Base-by-base conservation (phyloP, 148 eudicot genomes). In the Silene uniflora region DNA sequence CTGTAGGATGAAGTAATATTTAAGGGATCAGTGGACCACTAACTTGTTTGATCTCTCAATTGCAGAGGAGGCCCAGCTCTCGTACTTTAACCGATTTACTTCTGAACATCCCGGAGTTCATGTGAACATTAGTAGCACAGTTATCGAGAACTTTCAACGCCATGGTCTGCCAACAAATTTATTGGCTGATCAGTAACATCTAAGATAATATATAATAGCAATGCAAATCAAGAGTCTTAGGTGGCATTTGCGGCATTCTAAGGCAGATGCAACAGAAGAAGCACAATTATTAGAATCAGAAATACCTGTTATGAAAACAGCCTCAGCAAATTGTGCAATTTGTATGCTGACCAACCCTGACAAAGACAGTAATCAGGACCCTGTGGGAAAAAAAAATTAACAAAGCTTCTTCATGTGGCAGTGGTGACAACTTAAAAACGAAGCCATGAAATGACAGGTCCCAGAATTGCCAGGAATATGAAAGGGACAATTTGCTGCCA, bases 341-440 rank as follows among this genome's bases (percentile, higher is more conserved):
- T 92, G 74, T 69, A 95, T 92, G 70, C 98, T 96, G 65, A 89
- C 97, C 87, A 95, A 85, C 77, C 98, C 98, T 95, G 91, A 74
- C 64, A 89, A 81, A 75, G 71, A 82, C 62, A 75, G 72, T 66
- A 58, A 76, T 76, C 83, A 67, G 80, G 76, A 81, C 58, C 83
- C 80, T 78, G 85, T 84, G 69, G 80, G n/a, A 84, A 75, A n/a
- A n/a, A n/a, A n/a, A n/a, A n/a, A n/a, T n/a, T n/a, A n/a, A n/a
- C n/a, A n/a, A n/a, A n/a, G n/a, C n/a, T n/a, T n/a, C n/a, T n/a
- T n/a, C n/a, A n/a, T n/a, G n/a, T n/a, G 64, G 65, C 59, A 55
- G 32, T 47, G 60, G 61, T n/a, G 35, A 21, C 44, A 75, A 59
- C 44, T 67, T 56, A 13, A 52, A 44, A 47, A 21, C 14, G 72